Percentiles rank a stretch among this genome's conserved stretches.
Conservation (phyloP, 768 basidiomycete species). For the Pulveroboletus sp. region DNA sequence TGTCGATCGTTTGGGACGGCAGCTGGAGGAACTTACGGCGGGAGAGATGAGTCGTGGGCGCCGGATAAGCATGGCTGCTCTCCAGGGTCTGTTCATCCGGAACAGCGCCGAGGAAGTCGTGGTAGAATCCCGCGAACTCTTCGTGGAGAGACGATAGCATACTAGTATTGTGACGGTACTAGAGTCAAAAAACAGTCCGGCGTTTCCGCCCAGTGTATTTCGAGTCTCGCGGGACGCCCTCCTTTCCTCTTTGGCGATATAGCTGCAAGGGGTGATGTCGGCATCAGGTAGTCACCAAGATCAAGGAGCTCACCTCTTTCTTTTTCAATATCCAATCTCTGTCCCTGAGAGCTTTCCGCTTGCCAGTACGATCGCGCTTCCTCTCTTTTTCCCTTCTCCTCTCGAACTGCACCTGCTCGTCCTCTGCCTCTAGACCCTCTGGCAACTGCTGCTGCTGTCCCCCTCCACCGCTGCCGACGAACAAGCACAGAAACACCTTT, state of each 20-base stretch:
- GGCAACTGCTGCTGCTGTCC: constrained; percentile 64
- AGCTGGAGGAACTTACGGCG: constrained; percentile 52
- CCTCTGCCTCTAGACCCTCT: constrained; percentile 69
- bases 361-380: constrained; percentile 54
- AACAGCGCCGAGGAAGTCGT: constrained; percentile 57
- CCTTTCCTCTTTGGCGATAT: constrained; percentile 82
- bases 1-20: constrained; percentile 44
- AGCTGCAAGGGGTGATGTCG: constrained; percentile 41
- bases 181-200: constrained; percentile 64
- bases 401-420: constrained; percentile 67
- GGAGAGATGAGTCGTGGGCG: constrained; percentile 48
- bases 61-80: constrained; percentile 88
- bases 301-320: constrained; percentile 68
- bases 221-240: constrained; percentile 77
- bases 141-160: constrained; percentile 26
- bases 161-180: too few relatives aligned
- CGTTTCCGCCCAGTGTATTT: constrained; percentile 93
- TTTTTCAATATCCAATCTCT: constrained; percentile 95
- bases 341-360: constrained; percentile 68
- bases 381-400: constrained; percentile 67
- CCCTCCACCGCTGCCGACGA: constrained; percentile 73
- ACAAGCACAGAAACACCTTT: constrained; percentile 92
- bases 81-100: constrained; percentile 94
- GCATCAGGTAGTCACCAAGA: background rate
- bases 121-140: constrained; percentile 42